These are phyloP conservation scores for Iris pallida DNA, from an alignment of 116 monocot species.

Conservation along the genomic window DNA sequence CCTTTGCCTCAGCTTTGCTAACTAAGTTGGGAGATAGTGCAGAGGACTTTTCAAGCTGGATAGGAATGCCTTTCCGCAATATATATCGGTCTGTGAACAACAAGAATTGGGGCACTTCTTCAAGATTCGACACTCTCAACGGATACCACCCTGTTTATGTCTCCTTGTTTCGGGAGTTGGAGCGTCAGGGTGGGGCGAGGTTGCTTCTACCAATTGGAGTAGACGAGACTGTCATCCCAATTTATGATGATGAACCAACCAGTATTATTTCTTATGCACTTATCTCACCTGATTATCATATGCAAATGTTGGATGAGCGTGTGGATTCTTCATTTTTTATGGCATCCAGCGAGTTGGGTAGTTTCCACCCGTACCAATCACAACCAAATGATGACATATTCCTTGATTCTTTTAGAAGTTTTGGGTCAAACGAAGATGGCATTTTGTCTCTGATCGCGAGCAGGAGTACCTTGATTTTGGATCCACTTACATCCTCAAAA, in stretches of 20 bases:
- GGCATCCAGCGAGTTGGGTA: constrained; percentile 38
- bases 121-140: constrained; percentile 34
- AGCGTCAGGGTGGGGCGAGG: constrained; percentile 38
- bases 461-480: constrained; percentile 30
- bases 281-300: constrained; percentile 61
- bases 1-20: constrained; percentile 19
- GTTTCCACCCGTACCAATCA: constrained; percentile 17
- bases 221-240: constrained; percentile 57
- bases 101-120: constrained; percentile 28
- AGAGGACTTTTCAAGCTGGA: constrained; percentile 45
- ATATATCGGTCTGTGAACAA: constrained; percentile 62
- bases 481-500: constrained; percentile 48
- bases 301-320: constrained; percentile 49
- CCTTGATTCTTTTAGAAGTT: constrained; percentile 38
- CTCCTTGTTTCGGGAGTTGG: constrained; percentile 45
- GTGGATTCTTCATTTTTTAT: constrained; percentile 32
- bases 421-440: constrained; percentile 47
- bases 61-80: constrained; percentile 39
- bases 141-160: constrained; percentile 59
- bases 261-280: constrained; percentile 83
- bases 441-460: constrained; percentile 36
- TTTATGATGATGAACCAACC: constrained; percentile 93
- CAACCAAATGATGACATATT: constrained; percentile 53
- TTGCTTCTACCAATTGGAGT: constrained; percentile 61
- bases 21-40: constrained; percentile 25